Conservation (phyloP, 2,329 filamentous ascomycete species). For the Juglanconis sp. region DNA sequence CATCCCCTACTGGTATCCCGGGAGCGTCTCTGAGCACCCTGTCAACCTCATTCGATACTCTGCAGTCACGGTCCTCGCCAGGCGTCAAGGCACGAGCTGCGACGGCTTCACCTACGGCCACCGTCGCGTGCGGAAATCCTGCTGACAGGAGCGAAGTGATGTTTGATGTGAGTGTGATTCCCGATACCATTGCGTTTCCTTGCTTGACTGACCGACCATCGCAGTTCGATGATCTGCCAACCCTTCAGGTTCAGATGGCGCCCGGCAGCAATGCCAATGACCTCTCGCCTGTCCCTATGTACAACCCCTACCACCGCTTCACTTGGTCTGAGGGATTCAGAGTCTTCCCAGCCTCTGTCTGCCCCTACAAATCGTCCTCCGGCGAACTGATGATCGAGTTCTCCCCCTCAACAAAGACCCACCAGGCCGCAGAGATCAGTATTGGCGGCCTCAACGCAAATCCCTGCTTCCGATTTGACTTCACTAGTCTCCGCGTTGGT, state of each 20-base stretch:
- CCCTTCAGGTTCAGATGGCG: conserved; percentile 3
- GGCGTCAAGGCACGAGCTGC: conserved; percentile 8
- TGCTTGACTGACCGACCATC: not conserved
- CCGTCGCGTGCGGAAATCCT: conserved; percentile 11
- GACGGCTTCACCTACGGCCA: not conserved
- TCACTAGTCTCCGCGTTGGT: conserved; percentile 35
- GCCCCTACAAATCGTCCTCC: conserved; percentile 28
- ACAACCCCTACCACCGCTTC: conserved; percentile 27
- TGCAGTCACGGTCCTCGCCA: not conserved
- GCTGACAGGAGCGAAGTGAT: conserved; percentile 12
- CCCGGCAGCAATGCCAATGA: not conserved
- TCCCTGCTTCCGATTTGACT: conserved; percentile 33
- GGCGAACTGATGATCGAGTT: conserved; percentile 29
- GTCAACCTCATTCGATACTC: not conserved
- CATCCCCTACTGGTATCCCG: not conserved
- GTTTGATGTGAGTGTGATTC: conserved; percentile 16
- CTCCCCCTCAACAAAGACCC: not conserved
- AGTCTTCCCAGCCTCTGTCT: conserved; percentile 27
- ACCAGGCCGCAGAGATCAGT: conserved; percentile 24
- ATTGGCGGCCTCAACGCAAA: conserved; percentile 20
- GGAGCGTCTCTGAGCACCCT: not conserved
- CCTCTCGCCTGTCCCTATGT: conserved; percentile 12
- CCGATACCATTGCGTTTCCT: not conserved
- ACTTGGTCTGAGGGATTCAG: conserved; percentile 34
- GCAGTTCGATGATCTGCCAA: conserved; percentile 24